Base-by-base conservation (phyloP, 495 filamentous ascomycete species). In the Aspergillus homomorphus region DNA sequence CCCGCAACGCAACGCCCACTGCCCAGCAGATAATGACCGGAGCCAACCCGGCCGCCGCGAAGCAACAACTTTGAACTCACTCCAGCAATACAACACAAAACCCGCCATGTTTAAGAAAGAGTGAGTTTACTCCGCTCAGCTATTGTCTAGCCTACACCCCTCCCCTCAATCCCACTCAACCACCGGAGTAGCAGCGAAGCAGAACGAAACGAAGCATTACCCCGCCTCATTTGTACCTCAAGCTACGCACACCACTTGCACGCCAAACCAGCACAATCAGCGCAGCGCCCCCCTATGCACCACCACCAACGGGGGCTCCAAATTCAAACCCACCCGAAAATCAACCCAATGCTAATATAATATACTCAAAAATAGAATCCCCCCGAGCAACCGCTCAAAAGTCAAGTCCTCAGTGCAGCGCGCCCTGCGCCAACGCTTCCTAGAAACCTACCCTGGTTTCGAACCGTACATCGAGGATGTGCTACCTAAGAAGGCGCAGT, bases 321-420 rank as follows among this genome's bases (percentile, higher is more conserved):
- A 18, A n/a, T 19, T 38, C 33, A 19, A 19, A 53, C 28, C 51
- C 7, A 41, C 20, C 20, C 60, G 53, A 51, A 62, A 58, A 53
- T 56, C 63, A 58, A 73, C 57, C 33, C 22, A 46, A 45, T 21
- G 21, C 45, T 46, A 46, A 46, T 21, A 45, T n/a, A 14, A 7
- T 15, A 45, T 19, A 9, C 8, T 21, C 6, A 19, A 60, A 20
- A 42, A 48, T 26, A 69, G 62, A 59, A 72, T 97, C 71, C 80
- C 85, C 65, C 74, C 87, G 9, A 86, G 87, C 54, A 85, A 89
- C 54, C 94, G 93, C 73, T 89, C 91, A 60, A 98, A 98, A 82
- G 90, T 98, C 73, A 98, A 98, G 76, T 96, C 93, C 64, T 96
- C 92, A 18, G 90, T 89, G 44, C 91, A 96, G 76, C 90, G 94